Conservation (phyloP, 768 basidiomycete genomes). For the Tylopilus felleus region DNA sequence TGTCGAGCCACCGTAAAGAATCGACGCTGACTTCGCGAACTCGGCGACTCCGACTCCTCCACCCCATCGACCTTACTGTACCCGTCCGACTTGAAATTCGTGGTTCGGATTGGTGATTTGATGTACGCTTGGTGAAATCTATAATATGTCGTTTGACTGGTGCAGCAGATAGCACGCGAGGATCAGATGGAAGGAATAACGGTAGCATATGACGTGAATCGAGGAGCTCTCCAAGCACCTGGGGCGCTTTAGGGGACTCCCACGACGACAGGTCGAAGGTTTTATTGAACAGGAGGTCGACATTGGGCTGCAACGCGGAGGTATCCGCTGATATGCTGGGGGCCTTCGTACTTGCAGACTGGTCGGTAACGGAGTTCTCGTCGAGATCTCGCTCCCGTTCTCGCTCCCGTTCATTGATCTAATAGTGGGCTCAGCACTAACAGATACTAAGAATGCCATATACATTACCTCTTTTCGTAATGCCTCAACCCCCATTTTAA, state of each 20-base stretch:
- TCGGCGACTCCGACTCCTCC: conserved; percentile 57
- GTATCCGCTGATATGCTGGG: conserved; percentile 34
- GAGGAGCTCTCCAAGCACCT: conserved; percentile 84
- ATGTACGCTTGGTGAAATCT: conserved; percentile 14
- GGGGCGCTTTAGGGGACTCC: conserved; percentile 74
- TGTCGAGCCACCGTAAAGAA: conserved; percentile 70
- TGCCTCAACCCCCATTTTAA: conserved; percentile 82
- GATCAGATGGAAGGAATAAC: conserved; percentile 77
- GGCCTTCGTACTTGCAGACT: conserved; percentile 32
- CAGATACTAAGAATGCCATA: not conserved
- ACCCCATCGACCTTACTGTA: conserved; percentile 44
- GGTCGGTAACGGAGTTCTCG: conserved; percentile 37
- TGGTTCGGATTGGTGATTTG: conserved; percentile 26
- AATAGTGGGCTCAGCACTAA: conserved; percentile 3
- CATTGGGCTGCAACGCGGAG: conserved; percentile 46
- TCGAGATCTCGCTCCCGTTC: conserved; percentile 42
- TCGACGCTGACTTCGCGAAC: conserved; percentile 59
- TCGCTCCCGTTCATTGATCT: conserved; percentile 69
- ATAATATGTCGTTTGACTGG: conserved; percentile 43
- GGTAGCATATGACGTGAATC: conserved; percentile 95
- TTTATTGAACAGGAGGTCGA: conserved; percentile 81
- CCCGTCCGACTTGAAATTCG: conserved; percentile 42
- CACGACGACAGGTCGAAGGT: conserved; percentile 62
- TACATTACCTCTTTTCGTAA: conserved; percentile 71
- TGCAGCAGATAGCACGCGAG: conserved; percentile 68